phyloP scores from a whole-genome alignment of 2,329 filamentous ascomycete species.

The Dothistroma septosporum region DNA sequence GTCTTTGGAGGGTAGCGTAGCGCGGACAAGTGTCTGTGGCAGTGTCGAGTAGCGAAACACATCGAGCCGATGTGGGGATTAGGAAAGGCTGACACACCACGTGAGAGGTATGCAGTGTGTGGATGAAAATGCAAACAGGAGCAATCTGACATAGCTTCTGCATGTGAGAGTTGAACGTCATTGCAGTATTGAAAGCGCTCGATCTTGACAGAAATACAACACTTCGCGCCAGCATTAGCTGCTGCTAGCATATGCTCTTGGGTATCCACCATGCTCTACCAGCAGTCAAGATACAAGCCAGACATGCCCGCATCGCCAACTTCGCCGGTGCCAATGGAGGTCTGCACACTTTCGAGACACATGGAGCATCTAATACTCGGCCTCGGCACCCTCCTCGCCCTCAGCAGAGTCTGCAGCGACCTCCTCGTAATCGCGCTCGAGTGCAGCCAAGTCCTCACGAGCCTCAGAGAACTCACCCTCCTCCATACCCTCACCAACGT shows the following conservation, averaged over 20 bases:
- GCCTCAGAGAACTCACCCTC: constrained; percentile 99
- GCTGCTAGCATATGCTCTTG: constrained; percentile 11
- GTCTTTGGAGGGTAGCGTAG: constrained; percentile 1
- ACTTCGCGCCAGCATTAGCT: constrained; percentile 10
- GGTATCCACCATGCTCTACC: constrained; percentile 11
- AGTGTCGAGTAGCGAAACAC: constrained; percentile 4
- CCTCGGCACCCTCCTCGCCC: constrained; percentile 76
- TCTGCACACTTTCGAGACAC: neutral
- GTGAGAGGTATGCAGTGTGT: neutral
- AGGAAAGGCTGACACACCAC: neutral
- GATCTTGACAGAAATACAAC: constrained; percentile 10
- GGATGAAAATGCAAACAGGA: neutral
- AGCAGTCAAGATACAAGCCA: constrained; percentile 9
- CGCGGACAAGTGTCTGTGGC: constrained; percentile 2
- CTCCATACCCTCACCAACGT: constrained; percentile 99
- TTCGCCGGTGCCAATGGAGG: constrained; percentile 10
- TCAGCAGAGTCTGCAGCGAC: constrained; percentile 92
- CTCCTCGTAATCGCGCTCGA: constrained; percentile 98
- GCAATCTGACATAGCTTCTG: neutral
- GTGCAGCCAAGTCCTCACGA: constrained; percentile 93
- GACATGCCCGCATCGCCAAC: constrained; percentile 11
- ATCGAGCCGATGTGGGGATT: neutral
- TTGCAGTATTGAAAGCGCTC: constrained; percentile 2
- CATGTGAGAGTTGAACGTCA: neutral
- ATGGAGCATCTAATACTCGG: constrained; percentile 70